These are phyloP conservation scores for Arabis hirsuta DNA, from an alignment of 345 rosid genomes.

Conservation along the genomic window DNA sequence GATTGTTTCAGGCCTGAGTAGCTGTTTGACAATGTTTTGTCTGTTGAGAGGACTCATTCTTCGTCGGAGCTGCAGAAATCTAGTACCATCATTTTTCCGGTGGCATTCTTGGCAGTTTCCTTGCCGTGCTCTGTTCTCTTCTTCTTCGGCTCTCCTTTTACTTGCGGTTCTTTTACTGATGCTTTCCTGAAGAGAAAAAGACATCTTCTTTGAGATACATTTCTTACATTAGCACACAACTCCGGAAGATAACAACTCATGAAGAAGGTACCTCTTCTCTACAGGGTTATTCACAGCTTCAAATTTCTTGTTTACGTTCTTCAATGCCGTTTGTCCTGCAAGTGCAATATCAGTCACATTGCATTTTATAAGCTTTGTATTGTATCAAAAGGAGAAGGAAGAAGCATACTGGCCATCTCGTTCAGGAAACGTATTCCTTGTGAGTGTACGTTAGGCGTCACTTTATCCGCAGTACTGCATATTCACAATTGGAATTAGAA, in stretches of 20 bases:
- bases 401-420: conserved; percentile 69
- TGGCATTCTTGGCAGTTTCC: conserved; percentile 18
- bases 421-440: conserved; percentile 92
- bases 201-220: conserved; percentile 12
- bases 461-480: conserved; percentile 81
- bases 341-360: conserved; percentile 33
- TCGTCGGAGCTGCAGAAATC: conserved; percentile 74
- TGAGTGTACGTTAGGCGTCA: conserved; percentile 79
- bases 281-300: conserved; percentile 33
- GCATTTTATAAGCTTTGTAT: not conserved
- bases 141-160: conserved; percentile 55
- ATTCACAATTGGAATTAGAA: not conserved
- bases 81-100: conserved; percentile 69
- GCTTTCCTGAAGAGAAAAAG: conserved; percentile 56
- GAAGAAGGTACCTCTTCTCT: conserved; percentile 62
- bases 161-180: conserved; percentile 44
- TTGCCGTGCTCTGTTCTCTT: conserved; percentile 45
- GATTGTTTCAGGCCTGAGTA: not conserved
- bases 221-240: conserved; percentile 25
- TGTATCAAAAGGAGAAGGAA: conserved; percentile 20
- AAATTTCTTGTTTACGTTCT: conserved; percentile 45
- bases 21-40: conserved; percentile 5
- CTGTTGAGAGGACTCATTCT: conserved; percentile 44
- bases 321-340: conserved; percentile 53
- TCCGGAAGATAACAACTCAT: conserved; percentile 13